Base-by-base conservation (phyloP, 371 early-diverging fungal genomes). In the Blakeslea trispora region DNA sequence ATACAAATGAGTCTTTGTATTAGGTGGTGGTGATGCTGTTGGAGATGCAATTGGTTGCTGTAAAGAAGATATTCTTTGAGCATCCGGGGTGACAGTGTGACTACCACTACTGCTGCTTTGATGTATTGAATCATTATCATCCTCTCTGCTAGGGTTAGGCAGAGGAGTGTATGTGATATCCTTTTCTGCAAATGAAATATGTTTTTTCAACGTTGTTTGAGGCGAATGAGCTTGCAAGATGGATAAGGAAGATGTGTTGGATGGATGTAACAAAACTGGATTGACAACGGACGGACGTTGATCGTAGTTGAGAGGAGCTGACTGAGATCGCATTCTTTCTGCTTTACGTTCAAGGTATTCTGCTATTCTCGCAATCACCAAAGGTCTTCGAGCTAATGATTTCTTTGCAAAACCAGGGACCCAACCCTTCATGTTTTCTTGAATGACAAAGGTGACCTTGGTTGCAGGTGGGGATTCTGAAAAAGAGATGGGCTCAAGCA, bases 331-430 rank as follows among this genome's bases (percentile, higher is more conserved):
- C 62, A 72, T 62, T 13, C 76, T 81, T 3, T 80, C 77, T 13
- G 85, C 80, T 53, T 87, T 82, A 59, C 81, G 81, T 41, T 82
- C 79, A 34, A 89, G 73, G 53, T 89, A 87, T 13, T 78, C 81
- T 22, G 86, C 84, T 44, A 89, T 71, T 11, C 74, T 74, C 9
- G 84, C 75, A 54, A 87, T 82, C 22, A 83, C 86, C 1, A 87
- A 62, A 14, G 89, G 86, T 21, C 87, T 74, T 47, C 84, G 72
- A 0, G 85, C 82, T 31, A 87, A 72, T 19, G 85, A 69, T 43
- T 85, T 81, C 61, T 81, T 83, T 3, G 86, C 84, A 47, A 89
- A 82, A 23, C 81, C 77, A 35, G 87, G 85, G 11, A 89, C 65
- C 80, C 87, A 79, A 13, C 85, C 87, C 42, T 72, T 73, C 59